Percentiles rank a stretch among this genome's conserved stretches.
Evolutionary conservation across 1,284 basidiomycete genomes (phyloP).

Genomic region (Trametes hirsuta): DNA sequence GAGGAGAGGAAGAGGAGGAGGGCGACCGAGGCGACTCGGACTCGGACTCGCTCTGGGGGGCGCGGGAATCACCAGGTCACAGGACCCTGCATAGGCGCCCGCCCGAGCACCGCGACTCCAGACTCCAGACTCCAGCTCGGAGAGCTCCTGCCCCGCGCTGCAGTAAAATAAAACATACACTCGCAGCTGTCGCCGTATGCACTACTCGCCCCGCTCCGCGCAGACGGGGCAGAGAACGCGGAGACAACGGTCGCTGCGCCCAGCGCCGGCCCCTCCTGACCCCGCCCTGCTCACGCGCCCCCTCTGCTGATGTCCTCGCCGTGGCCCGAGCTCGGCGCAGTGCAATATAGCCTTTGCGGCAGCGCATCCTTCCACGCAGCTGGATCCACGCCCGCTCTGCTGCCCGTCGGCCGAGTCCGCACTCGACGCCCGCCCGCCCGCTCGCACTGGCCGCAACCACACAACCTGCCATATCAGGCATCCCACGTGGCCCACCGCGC

Average conservation of each 20-base stretch:
- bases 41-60: neutral
- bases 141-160: too few relatives aligned
- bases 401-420: neutral
- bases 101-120: too few relatives aligned
- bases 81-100: neutral
- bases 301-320: neutral
- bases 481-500: slow-evolving; percentile 5
- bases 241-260: neutral
- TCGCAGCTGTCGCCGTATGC: neutral
- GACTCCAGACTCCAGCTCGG: too few relatives aligned
- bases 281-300: slow-evolving; percentile 2
- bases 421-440: neutral
- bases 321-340: too few relatives aligned
- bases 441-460: neutral
- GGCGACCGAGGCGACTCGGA: slow-evolving; percentile 5
- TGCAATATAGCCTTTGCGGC: slow-evolving; percentile 14
- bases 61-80: neutral
- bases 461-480: neutral
- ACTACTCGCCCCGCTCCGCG: neutral
- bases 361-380: neutral
- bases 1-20: slow-evolving; percentile 11
- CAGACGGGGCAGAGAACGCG: neutral
- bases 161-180: too few relatives aligned
- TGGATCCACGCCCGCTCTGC: neutral
- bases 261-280: neutral